Evolutionary conservation across 1,139 yeast species (phyloP).

Genomic region (Yamadazyma mexicana): DNA sequence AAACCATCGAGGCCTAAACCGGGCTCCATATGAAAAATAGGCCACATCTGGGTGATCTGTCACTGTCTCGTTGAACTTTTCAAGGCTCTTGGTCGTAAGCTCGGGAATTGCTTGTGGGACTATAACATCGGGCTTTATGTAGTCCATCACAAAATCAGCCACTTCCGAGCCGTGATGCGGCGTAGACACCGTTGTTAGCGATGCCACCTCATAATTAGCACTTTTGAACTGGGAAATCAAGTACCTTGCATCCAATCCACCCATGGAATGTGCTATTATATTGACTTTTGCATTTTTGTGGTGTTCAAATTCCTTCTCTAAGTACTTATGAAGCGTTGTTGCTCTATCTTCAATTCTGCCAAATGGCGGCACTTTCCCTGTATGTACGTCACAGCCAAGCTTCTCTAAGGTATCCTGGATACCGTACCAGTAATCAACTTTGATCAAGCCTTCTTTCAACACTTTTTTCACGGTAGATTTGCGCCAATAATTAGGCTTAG

Average conservation of each 20-base stretch:
- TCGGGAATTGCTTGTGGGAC: conserved; percentile 52
- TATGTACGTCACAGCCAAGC: conserved; percentile 67
- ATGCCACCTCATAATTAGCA: conserved; percentile 54
- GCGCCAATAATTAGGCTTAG: conserved; percentile 22
- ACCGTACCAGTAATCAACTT: conserved; percentile 79
- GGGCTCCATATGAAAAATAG: conserved; percentile 85
- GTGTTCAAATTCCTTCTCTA: conserved; percentile 43
- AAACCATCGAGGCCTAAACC: conserved; percentile 60
- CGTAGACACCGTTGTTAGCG: conserved; percentile 81
- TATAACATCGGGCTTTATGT: conserved; percentile 21
- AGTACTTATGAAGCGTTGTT: conserved; percentile 49
- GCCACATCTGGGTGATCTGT: conserved; percentile 59
- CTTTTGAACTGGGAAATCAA: conserved; percentile 57
- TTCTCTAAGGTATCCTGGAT: conserved; percentile 59
- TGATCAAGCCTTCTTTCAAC: conserved; percentile 15
- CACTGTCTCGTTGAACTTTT: conserved; percentile 52
- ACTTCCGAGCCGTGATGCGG: conserved; percentile 88
- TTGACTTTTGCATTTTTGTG: conserved; percentile 51
- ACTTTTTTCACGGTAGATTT: conserved; percentile 13
- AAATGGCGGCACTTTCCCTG: conserved; percentile 81
- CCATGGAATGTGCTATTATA: conserved; percentile 92
- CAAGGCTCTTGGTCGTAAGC: conserved; percentile 58
- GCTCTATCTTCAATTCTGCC: conserved; percentile 77
- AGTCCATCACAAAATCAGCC: conserved; percentile 65
- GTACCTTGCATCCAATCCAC: conserved; percentile 84